Evolutionary conservation across 805 yeast species (phyloP), one percentile per base, ranked within the genome.

Genomic region (Saccharomycopsis selenospora): DNA sequence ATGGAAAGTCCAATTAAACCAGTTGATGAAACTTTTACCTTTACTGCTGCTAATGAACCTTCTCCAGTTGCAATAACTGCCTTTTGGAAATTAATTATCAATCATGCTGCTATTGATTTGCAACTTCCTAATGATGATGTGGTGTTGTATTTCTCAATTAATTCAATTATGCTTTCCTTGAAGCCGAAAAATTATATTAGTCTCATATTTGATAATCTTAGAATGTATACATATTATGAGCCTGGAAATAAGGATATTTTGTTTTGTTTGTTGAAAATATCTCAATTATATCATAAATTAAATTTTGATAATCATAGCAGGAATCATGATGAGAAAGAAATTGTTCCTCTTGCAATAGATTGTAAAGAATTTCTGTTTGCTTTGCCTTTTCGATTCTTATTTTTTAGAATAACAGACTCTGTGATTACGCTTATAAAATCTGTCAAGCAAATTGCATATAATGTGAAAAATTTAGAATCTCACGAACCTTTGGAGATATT

Each of bases 391-490:
- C 40, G 40, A 14, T 51, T 38, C 28, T 33, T 41, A 42, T 59
- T 77, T 47, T 77, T 73, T 59, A 71, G 71, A 5, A 72, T 78
- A 28, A 66, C 75, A 33, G 82, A 77, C 50, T 75, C 75, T 49
- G 53, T 73, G 3, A 68, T 76, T 8, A 70, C 77, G 0, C 63
- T 73, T 48, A 67, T 66, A 44, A 78, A 78, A 54, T 68, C 80
- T 0, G 59, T 67, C 4, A 67, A 62, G 42, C 82, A 76, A 52
- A 62, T 77, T 4, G 54, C 55, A 22, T 61, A 60, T 17, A 74
- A 77, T 27, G 76, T 76, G 52, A 54, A 62, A 14, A 65, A 68
- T 38, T 66, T 68, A 42, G 43, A 45, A 4, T 11, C 44, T 3
- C 63, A 62, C 36, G 50, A 57, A 3, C 55, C 59, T 18, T 48